A percentile compares a stretch with the other conserved stretches of the same genome.
phyloP scores from a whole-genome alignment of 2,329 filamentous ascomycete genomes.

The Paraphoma chrysanthemicola region DNA sequence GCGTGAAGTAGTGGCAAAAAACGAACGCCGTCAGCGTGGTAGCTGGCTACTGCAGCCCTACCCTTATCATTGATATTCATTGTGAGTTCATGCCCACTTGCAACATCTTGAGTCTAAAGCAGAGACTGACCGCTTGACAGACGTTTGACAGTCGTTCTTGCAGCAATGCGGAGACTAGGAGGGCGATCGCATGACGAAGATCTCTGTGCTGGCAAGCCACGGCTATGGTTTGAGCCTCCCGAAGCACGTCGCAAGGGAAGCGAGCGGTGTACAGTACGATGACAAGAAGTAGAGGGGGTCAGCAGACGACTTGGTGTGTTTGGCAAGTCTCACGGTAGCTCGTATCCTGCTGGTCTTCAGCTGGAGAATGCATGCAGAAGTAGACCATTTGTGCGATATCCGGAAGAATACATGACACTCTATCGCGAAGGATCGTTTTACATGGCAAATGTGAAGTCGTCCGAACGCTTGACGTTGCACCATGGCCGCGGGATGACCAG shows the following conservation, averaged over 20 bases:
- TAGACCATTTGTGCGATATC: background rate
- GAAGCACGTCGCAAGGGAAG: background rate
- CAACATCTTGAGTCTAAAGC: background rate
- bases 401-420: background rate
- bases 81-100: background rate
- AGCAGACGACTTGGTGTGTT: background rate
- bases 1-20: background rate
- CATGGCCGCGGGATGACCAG: constrained; percentile 5
- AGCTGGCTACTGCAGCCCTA: constrained; percentile 30
- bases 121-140: background rate
- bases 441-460: background rate
- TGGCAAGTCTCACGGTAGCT: background rate
- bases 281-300: background rate
- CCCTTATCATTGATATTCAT: constrained; percentile 7
- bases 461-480: constrained; percentile 12
- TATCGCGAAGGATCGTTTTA: background rate
- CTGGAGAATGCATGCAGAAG: background rate
- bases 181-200: background rate
- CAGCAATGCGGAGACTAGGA: background rate
- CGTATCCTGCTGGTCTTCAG: background rate
- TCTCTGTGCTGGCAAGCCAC: background rate
- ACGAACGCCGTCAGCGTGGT: constrained; percentile 14
- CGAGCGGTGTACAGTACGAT: constrained; percentile 2
- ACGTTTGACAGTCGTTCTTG: constrained; percentile 1
- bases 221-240: background rate